A percentile compares a stretch with the other conserved stretches of the same genome.
Evolutionary conservation across 805 yeast species (phyloP).

Genomic region (Debaryomyces prosopidis): DNA sequence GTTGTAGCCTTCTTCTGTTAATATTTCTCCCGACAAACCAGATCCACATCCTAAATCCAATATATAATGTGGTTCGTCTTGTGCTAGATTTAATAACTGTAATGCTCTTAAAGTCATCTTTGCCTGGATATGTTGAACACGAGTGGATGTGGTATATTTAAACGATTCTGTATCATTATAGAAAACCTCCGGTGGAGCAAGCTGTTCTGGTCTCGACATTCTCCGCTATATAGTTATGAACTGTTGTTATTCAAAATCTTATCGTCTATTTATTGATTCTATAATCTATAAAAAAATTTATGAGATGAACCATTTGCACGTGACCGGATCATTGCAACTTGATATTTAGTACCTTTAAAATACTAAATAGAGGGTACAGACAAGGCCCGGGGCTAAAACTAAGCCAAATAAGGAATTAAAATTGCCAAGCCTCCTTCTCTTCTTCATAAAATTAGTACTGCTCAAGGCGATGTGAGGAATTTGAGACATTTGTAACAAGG

Average conservation of each 20-base stretch:
- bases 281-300: conserved; percentile 1
- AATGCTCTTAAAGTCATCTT: conserved; percentile 94
- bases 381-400: conserved; percentile 83
- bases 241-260: neutral
- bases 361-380: conserved; percentile 80
- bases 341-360: conserved; percentile 40
- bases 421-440: conserved; percentile 67
- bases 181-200: conserved; percentile 96
- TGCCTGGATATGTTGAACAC: conserved; percentile 98
- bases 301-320: conserved; percentile 1
- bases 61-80: conserved; percentile 60
- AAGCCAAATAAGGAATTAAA: conserved; percentile 90
- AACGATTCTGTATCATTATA: conserved; percentile 87
- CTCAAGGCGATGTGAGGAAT: conserved; percentile 73
- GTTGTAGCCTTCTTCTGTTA: conserved; percentile 88
- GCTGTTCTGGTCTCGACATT: conserved; percentile 95
- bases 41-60: conserved; percentile 97
- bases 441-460: conserved; percentile 56
- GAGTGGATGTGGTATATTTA: conserved; percentile 88
- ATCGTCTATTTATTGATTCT: neutral
- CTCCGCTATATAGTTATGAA: neutral
- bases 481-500: conserved; percentile 83
- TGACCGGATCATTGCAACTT: neutral
- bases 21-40: conserved; percentile 90
- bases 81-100: conserved; percentile 75